Percentiles rank a stretch among this genome's conserved stretches.
phyloP scores from a whole-genome alignment of 805 yeast genomes.

The Tetrapisispora fleetii region DNA sequence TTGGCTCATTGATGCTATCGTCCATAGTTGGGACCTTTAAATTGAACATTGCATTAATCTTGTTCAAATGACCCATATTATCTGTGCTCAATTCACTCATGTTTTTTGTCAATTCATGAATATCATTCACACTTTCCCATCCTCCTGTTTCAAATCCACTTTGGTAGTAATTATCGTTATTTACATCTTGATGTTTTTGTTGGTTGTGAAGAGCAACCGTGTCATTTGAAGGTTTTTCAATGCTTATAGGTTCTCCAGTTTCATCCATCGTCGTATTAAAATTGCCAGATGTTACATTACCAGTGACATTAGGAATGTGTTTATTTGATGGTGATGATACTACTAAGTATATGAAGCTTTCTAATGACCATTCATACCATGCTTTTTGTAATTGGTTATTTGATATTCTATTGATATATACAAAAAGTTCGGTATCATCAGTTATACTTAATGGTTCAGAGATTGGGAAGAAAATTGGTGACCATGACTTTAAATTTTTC shows the following conservation, averaged over 20 bases:
- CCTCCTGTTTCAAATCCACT: constrained; percentile 5
- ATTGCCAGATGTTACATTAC: neutral
- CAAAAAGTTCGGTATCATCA: constrained; percentile 46
- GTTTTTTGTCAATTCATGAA: constrained; percentile 17
- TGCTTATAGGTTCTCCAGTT: neutral
- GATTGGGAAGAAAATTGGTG: constrained; percentile 57
- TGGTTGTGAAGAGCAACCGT: too few relatives aligned
- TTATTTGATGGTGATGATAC: constrained; percentile 12
- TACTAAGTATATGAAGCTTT: constrained; percentile 38
- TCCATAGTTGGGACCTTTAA: neutral
- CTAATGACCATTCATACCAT: constrained; percentile 64
- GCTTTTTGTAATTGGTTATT: constrained; percentile 30
- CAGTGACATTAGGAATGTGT: neutral
- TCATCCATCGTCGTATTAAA: neutral
- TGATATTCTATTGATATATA: constrained; percentile 40
- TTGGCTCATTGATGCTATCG: neutral
- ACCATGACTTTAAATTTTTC: constrained; percentile 49
- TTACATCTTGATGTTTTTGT: neutral
- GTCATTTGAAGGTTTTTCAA: neutral
- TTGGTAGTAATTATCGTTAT: neutral
- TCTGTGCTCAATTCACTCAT: neutral
- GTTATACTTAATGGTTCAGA: constrained; percentile 41
- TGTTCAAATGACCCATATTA: neutral
- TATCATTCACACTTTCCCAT: constrained; percentile 27
- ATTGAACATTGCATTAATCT: constrained; percentile 1